Evolutionary conservation across 108 stramenopile species (phyloP), one percentile per base, ranked within the genome.

Genomic region (Cyclotella cryptica): DNA sequence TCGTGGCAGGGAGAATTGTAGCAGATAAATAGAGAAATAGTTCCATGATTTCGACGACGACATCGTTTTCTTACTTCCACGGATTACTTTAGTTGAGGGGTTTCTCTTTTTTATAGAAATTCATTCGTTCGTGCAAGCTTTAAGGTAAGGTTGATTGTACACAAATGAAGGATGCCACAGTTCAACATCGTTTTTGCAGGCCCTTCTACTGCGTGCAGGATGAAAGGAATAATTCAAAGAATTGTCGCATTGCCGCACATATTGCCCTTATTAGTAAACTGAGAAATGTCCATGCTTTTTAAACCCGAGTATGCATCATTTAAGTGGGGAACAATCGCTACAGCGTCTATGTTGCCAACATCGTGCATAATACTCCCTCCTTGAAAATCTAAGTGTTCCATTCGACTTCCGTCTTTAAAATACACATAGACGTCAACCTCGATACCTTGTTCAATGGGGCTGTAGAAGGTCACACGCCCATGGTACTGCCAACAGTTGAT

Each of bases 381-480:
- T 27, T 88, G 85, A 70, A 91, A 77, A 70, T 83, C 81, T 55
- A 86, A 58, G 44, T 79, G 66, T 13, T 77, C 60, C 18, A 85
- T 83, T 52, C 75, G 35, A 57, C 79, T 78, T 18, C 77, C 74
- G 28, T 80, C 60, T 15, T 72, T 70, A 13, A 30, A 76, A 75
- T 78, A 88, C 0, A 74, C 86, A 46, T 81, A 74, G 21, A 92
- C 68, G 59, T 92, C 91, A 11, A 89, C 88, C 57, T 88, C 87
- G 18, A 92, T 86, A 9, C 88, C 88, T 80, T 92, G 85, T 35
- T 82, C 84, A 13, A 84, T 71, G 71, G 84, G 75, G 11, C 79
- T 81, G 69, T 87, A 92, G 49, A 85, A 85, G 28, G 88, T 88
- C 24, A 89, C 88, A 41, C 78, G 66, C 17, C 87, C 91, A 64